Conservation (phyloP, 345 rosid species). For the Capsella bursapastoris region DNA sequence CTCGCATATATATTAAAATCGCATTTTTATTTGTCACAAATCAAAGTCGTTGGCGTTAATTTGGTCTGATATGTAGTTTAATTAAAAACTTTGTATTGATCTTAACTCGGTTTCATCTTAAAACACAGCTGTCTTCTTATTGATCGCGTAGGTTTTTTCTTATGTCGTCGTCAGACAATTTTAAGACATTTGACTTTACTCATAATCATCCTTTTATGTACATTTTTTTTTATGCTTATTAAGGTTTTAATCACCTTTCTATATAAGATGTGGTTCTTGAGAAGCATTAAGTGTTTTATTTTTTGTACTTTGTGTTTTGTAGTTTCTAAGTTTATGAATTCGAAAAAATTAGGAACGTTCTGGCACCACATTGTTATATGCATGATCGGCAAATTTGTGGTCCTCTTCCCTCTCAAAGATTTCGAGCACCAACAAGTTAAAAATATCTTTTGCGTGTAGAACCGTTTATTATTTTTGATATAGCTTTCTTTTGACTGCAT, state of each 20-base stretch:
- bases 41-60: conserved; percentile 30
- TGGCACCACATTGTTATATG: conserved; percentile 39
- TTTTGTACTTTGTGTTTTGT: conserved; percentile 1
- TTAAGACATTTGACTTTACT: conserved; percentile 39
- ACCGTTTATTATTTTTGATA: conserved; percentile 6
- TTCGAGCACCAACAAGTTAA: conserved; percentile 25
- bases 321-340: conserved; percentile 27
- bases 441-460: conserved; percentile 12
- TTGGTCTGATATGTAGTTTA: conserved; percentile 4
- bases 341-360: conserved; percentile 27
- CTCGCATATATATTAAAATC: neutral
- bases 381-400: conserved; percentile 33
- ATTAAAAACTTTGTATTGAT: conserved; percentile 13
- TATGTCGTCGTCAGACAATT: conserved; percentile 36
- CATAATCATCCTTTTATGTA: conserved; percentile 22
- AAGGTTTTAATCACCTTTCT: conserved; percentile 29
- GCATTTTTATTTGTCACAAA: conserved; percentile 9
- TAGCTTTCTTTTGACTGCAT: conserved; percentile 26
- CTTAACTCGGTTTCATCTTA: conserved; percentile 37
- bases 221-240: neutral
- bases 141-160: conserved; percentile 6
- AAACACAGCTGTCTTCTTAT: conserved; percentile 42
- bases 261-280: conserved; percentile 4
- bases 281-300: conserved; percentile 7
- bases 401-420: conserved; percentile 24